Evolutionary conservation across 257 asterid species (phyloP).

Genomic region (Voacanga thouarsii): DNA sequence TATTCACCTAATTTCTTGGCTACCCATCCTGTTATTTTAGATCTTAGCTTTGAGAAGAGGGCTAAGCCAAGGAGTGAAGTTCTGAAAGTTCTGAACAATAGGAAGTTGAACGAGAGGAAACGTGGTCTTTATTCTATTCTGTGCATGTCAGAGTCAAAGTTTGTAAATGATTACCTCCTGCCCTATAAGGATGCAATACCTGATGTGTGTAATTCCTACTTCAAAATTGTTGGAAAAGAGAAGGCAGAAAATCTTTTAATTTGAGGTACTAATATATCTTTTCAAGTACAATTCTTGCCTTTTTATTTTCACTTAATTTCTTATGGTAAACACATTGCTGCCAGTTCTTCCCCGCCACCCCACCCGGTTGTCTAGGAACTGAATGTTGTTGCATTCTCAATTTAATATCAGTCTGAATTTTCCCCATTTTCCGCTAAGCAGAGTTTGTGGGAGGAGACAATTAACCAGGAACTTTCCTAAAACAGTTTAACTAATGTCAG

Average conservation of each 20-base stretch:
- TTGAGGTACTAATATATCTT: background rate
- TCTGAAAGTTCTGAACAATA: conserved; percentile 16
- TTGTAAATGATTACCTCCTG: conserved; percentile 17
- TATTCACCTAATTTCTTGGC: background rate
- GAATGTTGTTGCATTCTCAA: background rate
- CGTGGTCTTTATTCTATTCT: background rate
- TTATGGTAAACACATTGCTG: background rate
- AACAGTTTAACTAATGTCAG: background rate
- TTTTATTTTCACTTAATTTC: background rate
- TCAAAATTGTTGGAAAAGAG: conserved; percentile 4
- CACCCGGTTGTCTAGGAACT: too few species aligned
- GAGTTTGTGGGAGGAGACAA: background rate
- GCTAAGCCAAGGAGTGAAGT: conserved; percentile 20
- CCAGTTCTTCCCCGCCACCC: background rate
- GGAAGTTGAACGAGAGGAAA: conserved; percentile 16
- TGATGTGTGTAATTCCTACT: conserved; percentile 6
- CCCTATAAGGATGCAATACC: conserved; percentile 24
- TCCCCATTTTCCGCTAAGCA: background rate
- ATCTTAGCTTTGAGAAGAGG: conserved; percentile 22
- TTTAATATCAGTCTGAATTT: background rate
- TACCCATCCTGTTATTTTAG: conserved; percentile 14
- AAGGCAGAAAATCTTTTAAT: background rate
- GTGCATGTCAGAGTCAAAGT: conserved; percentile 2
- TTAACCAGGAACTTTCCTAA: background rate
- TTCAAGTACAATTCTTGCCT: background rate